Percentiles rank a stretch among this genome's conserved stretches.
These are phyloP conservation scores for Amanita polypyramis DNA, from an alignment of 768 basidiomycete genomes.

Conservation along the genomic window DNA sequence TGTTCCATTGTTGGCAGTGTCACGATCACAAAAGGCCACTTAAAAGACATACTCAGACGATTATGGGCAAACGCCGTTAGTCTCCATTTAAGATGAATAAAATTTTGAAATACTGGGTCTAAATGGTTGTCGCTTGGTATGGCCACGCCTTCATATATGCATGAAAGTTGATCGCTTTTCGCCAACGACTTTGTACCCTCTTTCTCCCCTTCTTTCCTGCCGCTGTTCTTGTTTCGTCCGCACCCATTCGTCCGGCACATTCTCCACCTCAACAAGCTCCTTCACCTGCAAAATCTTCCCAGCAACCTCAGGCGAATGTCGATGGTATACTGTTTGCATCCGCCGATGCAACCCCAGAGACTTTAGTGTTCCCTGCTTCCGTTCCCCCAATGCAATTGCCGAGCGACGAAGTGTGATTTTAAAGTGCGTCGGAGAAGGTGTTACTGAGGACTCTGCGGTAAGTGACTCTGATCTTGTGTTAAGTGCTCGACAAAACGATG, in stretches of 20 bases:
- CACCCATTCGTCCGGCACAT: conserved; percentile 61
- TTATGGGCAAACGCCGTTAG: too few relatives aligned
- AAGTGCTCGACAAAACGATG: not conserved
- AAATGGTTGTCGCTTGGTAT: too few relatives aligned
- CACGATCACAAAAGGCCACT: too few relatives aligned
- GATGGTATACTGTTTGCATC: conserved; percentile 78
- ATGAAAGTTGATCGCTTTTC: conserved; percentile 23
- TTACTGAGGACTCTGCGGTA: not conserved
- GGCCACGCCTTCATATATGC: conserved; percentile 18
- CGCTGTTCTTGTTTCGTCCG: conserved; percentile 63
- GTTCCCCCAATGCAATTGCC: conserved; percentile 69
- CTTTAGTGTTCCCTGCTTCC: conserved; percentile 63
- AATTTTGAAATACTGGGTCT: too few relatives aligned
- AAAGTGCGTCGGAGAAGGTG: conserved; percentile 55
- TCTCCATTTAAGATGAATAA: too few relatives aligned
- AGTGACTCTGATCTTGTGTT: not conserved
- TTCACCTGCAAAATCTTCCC: conserved; percentile 85
- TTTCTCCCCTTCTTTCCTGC: conserved; percentile 49
- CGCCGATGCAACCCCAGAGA: conserved; percentile 78
- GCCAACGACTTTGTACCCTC: conserved; percentile 57
- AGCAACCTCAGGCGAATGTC: conserved; percentile 60
- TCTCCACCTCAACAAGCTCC: conserved; percentile 83
- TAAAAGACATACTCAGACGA: too few relatives aligned
- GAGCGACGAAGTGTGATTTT: conserved; percentile 87
- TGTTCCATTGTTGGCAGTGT: too few relatives aligned